Evolutionary conservation across 2,329 filamentous ascomycete genomes (phyloP), one percentile per base, ranked within the genome.

Genomic region (Fusarium sp.): DNA sequence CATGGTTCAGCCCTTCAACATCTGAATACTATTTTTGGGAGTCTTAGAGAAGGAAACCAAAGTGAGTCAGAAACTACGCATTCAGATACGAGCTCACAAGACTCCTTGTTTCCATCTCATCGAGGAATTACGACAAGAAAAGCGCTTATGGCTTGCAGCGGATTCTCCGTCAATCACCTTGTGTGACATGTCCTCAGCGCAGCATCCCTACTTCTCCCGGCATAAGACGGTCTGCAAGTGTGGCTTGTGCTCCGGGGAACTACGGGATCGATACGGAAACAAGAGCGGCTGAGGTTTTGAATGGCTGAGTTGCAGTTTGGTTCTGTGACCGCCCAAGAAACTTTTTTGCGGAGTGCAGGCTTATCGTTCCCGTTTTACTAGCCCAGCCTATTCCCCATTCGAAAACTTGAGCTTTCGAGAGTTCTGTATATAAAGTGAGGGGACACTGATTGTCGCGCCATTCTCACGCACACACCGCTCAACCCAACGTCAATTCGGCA

Each of bases 251-350:
- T 39, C 35, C 25, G 25, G 37, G 48, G 25, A 52, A 52, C 16
- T 52, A 52, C 48, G 48, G 48, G 48, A 52, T 27, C 39, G 2
- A 64, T 32, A 57, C 61, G 50, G 50, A 64, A 43, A 64, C 66
- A 18, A 23, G 56, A 72, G 57, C 68, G 54, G 72, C 72, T 74
- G 70, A 67, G 72, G 66, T 75, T 75, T 73, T 59, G 32, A 60
- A 57, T 32, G 52, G 60, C 69, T 75, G 69, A 64, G 43, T 32
- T 11, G 20, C 34, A 45, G 43, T 48, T 48, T 20, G 54, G 54
- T 34, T 67, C 20, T 73, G 43, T 18, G 32, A 66, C 71, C 54
- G 59, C 23, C 45, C 23, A 57, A 43, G 62, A 43, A 54, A 56
- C 30, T 30, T 50, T 30, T 52, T 30, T 54, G 10, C 20, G 30